Conservation (phyloP, 768 basidiomycete species). For the Lactarius sp. region DNA sequence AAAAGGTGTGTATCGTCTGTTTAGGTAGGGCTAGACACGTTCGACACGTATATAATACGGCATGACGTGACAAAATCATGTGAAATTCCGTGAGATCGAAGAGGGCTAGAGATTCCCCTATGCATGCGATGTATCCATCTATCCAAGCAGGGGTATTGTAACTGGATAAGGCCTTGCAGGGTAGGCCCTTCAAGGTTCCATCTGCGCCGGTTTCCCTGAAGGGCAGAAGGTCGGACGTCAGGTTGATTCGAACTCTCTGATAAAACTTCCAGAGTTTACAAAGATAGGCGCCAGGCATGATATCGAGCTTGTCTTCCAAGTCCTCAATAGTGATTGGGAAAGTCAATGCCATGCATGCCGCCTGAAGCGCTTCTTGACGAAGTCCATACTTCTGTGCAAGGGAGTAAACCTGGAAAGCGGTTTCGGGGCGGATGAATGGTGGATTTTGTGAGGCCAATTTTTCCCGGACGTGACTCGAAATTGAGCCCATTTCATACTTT, state of each 20-base stretch:
- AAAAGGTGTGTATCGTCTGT: constrained; percentile 2
- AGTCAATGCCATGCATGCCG: constrained; percentile 1
- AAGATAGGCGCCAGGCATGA: not conserved
- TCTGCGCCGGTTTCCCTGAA: not conserved
- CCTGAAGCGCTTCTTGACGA: not conserved
- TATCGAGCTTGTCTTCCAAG: not conserved
- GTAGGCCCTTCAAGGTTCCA: not conserved
- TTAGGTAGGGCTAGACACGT: not conserved
- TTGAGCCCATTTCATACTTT: constrained; percentile 1
- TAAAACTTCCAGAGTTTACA: constrained; percentile 12
- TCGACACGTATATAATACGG: not conserved
- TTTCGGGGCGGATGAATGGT: not conserved
- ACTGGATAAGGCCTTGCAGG: not conserved
- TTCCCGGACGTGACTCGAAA: not conserved
- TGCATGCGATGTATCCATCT: not conserved
- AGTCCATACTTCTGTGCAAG: constrained; percentile 11
- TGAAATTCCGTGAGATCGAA: not conserved
- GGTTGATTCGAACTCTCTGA: not conserved
- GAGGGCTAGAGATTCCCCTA: not conserved
- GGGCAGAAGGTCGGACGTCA: not conserved
- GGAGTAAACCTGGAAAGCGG: not conserved
- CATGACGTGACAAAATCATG: not conserved
- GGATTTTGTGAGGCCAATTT: not conserved
- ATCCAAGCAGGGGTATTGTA: constrained; percentile 4
- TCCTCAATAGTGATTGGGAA: constrained; percentile 1